Evolutionary conservation across 2,329 filamentous ascomycete species (phyloP).

Genomic region (Cytospora piceae): DNA sequence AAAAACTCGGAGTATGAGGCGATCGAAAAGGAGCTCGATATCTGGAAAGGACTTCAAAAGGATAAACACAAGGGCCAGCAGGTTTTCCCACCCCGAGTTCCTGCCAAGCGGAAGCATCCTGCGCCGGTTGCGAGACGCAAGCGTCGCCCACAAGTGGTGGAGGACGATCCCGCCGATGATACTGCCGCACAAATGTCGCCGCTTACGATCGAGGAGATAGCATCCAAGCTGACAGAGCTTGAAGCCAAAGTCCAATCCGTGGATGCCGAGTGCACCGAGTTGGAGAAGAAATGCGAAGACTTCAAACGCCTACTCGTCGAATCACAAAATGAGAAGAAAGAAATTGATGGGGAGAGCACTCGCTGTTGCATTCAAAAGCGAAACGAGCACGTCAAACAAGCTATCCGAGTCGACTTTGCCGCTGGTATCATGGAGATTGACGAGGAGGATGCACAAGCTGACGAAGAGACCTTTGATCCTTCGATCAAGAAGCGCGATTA

Average conservation of each 20-base stretch:
- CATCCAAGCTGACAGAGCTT: background rate
- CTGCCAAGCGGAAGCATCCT: slow-evolving; percentile 20
- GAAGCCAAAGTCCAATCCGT: background rate
- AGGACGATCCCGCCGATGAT: background rate
- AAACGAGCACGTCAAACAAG: background rate
- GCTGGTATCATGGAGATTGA: slow-evolving; percentile 46
- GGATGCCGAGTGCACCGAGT: background rate
- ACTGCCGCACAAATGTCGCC: background rate
- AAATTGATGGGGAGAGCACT: background rate
- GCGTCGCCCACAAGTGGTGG: background rate
- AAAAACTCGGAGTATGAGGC: background rate
- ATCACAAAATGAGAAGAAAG: background rate
- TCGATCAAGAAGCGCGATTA: slow-evolving; percentile 60
- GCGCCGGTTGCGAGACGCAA: background rate
- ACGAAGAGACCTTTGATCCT: slow-evolving; percentile 59
- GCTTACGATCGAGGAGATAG: background rate
- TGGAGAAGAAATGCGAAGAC: background rate
- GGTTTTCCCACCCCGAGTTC: background rate
- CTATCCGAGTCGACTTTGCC: slow-evolving; percentile 15
- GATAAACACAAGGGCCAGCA: background rate
- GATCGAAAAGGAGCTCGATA: background rate
- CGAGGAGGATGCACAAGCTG: slow-evolving; percentile 55
- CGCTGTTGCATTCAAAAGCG: slow-evolving; percentile 17
- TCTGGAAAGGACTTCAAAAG: background rate
- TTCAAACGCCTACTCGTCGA: background rate